Evolutionary conservation across 2,329 filamentous ascomycete genomes (phyloP).

Genomic region (Colletotrichum sp.): DNA sequence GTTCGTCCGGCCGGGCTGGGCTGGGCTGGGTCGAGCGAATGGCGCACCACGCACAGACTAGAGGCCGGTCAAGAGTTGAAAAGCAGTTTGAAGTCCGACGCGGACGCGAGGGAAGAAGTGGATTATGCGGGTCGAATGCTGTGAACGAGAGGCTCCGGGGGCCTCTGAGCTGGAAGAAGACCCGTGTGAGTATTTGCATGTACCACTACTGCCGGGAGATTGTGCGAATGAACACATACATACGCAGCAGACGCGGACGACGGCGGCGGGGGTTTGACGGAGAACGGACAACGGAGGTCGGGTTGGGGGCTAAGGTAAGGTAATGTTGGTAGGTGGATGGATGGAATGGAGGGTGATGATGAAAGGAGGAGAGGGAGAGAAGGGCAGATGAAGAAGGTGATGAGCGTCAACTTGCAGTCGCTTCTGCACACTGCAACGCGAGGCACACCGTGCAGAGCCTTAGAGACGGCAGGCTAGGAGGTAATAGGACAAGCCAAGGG

Average conservation of each 20-base stretch:
- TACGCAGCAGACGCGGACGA: not conserved
- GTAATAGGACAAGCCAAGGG: not conserved
- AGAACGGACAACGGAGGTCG: not conserved
- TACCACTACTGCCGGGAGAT: not conserved
- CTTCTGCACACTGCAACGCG: slow-evolving; percentile 1
- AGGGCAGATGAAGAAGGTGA: not conserved
- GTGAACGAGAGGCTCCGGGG: not conserved
- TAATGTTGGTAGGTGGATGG: not conserved
- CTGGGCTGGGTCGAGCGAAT: not conserved
- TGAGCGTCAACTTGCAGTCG: not conserved
- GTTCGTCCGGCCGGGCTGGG: not conserved
- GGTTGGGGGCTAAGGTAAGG: not conserved
- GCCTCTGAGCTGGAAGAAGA: not conserved
- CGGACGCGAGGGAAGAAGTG: slow-evolving; percentile 17
- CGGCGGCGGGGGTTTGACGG: not conserved
- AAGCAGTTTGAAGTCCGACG: slow-evolving; percentile 15
- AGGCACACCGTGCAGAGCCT: not conserved
- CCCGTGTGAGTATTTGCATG: not conserved
- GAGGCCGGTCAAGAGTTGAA: not conserved
- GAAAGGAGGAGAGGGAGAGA: not conserved
- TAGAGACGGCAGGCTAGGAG: not conserved
- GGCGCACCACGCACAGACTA: slow-evolving; percentile 17
- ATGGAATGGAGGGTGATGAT: not conserved
- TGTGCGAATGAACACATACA: not conserved
- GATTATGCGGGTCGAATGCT: not conserved